These are phyloP conservation scores for Kluyveromyces wickerhamii DNA, from an alignment of 805 yeast species.

Conservation along the genomic window DNA sequence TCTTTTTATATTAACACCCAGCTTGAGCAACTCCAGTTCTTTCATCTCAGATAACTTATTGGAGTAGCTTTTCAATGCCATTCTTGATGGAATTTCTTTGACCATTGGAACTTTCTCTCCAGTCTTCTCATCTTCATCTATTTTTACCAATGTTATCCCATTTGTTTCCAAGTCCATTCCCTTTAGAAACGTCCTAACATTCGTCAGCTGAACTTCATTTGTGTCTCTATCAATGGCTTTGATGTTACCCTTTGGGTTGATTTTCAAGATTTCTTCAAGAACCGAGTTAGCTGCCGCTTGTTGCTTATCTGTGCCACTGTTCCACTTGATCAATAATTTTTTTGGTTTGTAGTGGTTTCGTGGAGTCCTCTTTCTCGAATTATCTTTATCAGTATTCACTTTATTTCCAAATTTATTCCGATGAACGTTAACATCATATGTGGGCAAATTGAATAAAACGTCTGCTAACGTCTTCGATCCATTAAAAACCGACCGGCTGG, in stretches of 20 bases:
- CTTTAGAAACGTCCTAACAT: constrained; percentile 19
- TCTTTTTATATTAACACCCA: constrained; percentile 15
- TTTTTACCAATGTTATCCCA: constrained; percentile 22
- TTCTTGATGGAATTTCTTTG: constrained; percentile 19
- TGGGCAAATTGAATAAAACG: background rate
- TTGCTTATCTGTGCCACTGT: constrained; percentile 26
- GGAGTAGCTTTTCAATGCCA: constrained; percentile 23
- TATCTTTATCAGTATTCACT: too few relatives aligned
- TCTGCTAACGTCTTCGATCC: constrained; percentile 1
- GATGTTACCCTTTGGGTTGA: constrained; percentile 21
- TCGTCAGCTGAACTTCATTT: constrained; percentile 14
- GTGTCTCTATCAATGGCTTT: constrained; percentile 17
- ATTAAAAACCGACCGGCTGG: too few relatives aligned
- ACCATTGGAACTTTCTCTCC: constrained; percentile 19
- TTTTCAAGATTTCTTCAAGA: constrained; percentile 14
- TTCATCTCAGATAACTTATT: constrained; percentile 22
- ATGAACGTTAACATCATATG: background rate
- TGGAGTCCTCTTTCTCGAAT: background rate
- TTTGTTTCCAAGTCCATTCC: constrained; percentile 20
- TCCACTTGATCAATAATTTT: constrained; percentile 19
- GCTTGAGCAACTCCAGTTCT: constrained; percentile 17
- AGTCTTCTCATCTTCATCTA: constrained; percentile 7
- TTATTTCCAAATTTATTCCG: too few relatives aligned
- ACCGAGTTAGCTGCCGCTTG: constrained; percentile 22
- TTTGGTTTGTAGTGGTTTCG: constrained; percentile 4